Base-by-base conservation (phyloP, 2,329 filamentous ascomycete species). In the Ceratocystis cubensis region DNA sequence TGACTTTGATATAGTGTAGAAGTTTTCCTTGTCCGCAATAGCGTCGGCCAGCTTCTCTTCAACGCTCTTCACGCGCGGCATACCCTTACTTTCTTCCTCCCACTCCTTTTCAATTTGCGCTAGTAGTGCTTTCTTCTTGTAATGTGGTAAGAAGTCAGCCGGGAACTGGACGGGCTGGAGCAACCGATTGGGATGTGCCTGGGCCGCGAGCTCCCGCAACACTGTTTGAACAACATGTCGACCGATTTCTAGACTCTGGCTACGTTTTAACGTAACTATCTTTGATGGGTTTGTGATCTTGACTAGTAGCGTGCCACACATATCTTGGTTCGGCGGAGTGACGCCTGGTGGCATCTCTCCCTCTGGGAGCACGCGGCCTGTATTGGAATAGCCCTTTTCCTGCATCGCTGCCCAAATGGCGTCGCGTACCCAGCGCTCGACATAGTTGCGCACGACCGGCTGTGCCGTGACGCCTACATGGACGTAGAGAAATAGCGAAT, bases 401-500 rank as follows among this genome's bases (percentile, higher is more conserved):
- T 48, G 28, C 46, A 70, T 44, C 1, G 69, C 69, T 1, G 46
- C 63, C 64, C 65, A 67, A 10, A 70, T 59, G 4, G 53, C 57
- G 22, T 65, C n/a, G 20, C 69, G 57, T 25, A 70, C 25, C 69
- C 66, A 68, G 15, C 69, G 64, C 67, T 45, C 48, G 15, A 67
- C 66, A 44, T 50, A 68, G 56, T 63, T 69, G 50, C 67, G 65
- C 57, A 70, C 66, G 17, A 70, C 33, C 1, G 69, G 62, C 57
- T 33, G 65, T 7, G 46, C 65, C 3, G 33, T 13, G 22, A 64
- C 64, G 20, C 56, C 67, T 28, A 70, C 62, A 59, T 67, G 28
- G 5, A 70, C 41, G 61, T 69, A 67, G 6, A 70, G 7, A 61
- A 68, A 70, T 30, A 70, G 65, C 28, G 67, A 66, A 17, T 65